Evolutionary conservation across 2,329 filamentous ascomycete genomes (phyloP).

Genomic region (Apiospora phragmitis): DNA sequence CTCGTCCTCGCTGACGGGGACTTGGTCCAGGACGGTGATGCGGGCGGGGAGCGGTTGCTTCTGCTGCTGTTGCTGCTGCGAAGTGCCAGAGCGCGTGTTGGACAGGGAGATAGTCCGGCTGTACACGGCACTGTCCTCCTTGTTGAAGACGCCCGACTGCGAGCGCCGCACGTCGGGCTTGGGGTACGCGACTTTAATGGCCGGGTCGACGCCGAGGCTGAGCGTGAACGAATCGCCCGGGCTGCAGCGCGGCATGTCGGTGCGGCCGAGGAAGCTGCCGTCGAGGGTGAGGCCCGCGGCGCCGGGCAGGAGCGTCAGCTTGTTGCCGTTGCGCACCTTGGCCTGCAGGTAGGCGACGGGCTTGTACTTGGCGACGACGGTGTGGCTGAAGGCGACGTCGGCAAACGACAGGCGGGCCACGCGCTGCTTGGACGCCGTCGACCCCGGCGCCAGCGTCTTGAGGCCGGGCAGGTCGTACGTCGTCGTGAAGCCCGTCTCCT

Average conservation of each 20-base stretch:
- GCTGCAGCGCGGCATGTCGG: constrained; percentile 54
- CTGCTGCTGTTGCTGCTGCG: background rate
- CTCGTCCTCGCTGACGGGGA: constrained; percentile 64
- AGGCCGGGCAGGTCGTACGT: constrained; percentile 61
- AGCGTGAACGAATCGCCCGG: constrained; percentile 55
- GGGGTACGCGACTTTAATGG: constrained; percentile 55
- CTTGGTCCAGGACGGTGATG: constrained; percentile 58
- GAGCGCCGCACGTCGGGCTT: constrained; percentile 54
- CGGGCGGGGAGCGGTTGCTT: constrained; percentile 30
- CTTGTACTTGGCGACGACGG: constrained; percentile 61
- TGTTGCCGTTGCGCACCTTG: constrained; percentile 54
- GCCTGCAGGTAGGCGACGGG: constrained; percentile 61
- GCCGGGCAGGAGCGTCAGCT: constrained; percentile 56
- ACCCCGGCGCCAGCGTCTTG: constrained; percentile 56
- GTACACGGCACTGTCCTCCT: constrained; percentile 53
- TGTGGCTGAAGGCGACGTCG: constrained; percentile 54
- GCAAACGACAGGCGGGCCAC: constrained; percentile 55
- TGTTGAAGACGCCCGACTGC: constrained; percentile 49
- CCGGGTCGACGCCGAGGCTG: constrained; percentile 60
- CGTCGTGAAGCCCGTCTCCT: constrained; percentile 60
- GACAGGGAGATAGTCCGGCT: constrained; percentile 48
- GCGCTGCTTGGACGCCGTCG: constrained; percentile 56
- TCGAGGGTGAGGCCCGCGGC: constrained; percentile 62
- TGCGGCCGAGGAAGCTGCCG: constrained; percentile 60
- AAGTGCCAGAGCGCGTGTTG: constrained; percentile 44